phyloP scores from a whole-genome alignment of 2,329 filamentous ascomycete species.

The Aspergillus aculeatinus region DNA sequence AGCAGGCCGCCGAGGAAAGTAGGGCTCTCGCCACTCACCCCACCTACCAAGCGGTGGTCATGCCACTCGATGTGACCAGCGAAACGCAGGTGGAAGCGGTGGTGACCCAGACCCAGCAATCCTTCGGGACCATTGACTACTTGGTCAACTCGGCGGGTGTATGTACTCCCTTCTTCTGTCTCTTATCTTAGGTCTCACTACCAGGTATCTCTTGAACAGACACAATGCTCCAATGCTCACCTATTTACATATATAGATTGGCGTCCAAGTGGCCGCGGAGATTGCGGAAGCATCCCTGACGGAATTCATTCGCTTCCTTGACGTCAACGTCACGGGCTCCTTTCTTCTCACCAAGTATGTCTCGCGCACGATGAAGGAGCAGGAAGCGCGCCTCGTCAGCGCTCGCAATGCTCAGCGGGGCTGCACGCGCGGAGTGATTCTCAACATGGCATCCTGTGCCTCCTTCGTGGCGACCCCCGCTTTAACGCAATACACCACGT shows the following conservation, averaged over 20 bases:
- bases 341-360: constrained; percentile 41
- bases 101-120: constrained; percentile 17
- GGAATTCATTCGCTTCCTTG: constrained; percentile 37
- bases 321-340: constrained; percentile 42
- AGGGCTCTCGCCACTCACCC: constrained; percentile 25
- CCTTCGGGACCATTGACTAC: constrained; percentile 29
- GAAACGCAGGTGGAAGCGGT: constrained; percentile 23
- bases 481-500: constrained; percentile 39
- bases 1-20: constrained; percentile 24
- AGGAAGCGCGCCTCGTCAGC: constrained; percentile 36
- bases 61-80: constrained; percentile 28
- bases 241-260: not conserved
- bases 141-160: constrained; percentile 25
- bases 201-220: no score
- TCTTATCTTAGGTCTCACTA: not conserved
- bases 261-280: not conserved
- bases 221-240: no score
- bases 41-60: constrained; percentile 20
- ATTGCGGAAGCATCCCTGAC: constrained; percentile 10
- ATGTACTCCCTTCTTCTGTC: not conserved
- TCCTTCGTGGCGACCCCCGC: constrained; percentile 36
- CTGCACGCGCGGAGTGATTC: constrained; percentile 29
- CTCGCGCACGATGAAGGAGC: constrained; percentile 16
- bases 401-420: constrained; percentile 20
- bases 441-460: constrained; percentile 41